Evolutionary conservation across 139 green algal species (phyloP).

Genomic region (Micractinium conductrix): DNA sequence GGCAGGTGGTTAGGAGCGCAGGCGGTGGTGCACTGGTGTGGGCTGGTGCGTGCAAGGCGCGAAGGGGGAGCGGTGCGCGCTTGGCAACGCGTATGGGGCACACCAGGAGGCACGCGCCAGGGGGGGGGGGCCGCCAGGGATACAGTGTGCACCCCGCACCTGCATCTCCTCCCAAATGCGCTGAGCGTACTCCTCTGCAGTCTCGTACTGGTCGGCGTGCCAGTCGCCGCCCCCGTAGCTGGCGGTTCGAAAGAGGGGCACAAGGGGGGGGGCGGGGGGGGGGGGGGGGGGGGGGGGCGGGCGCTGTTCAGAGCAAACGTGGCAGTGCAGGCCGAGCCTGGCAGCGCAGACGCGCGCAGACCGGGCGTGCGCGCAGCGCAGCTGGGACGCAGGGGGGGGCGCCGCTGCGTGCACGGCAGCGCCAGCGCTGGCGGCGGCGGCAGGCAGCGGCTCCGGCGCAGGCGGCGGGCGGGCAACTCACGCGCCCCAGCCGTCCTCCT

Average conservation of each 20-base stretch:
- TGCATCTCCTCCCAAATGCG: conserved; percentile 66
- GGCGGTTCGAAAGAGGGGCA: neutral
- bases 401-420: neutral
- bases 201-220: conserved; percentile 47
- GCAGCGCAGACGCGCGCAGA: neutral
- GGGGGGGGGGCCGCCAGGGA: too few relatives aligned
- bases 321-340: too few relatives aligned
- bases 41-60: too few relatives aligned
- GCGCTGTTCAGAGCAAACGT: neutral
- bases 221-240: conserved; percentile 15
- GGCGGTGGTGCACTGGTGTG: too few relatives aligned
- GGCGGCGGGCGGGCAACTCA: conserved; percentile 5
- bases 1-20: too few relatives aligned
- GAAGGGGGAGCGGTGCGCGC: too few relatives aligned
- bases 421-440: too few relatives aligned
- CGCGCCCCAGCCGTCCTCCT: conserved; percentile 27
- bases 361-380: neutral
- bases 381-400: neutral
- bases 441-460: too few relatives aligned
- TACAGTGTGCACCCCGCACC: too few relatives aligned
- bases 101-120: too few relatives aligned
- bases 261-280: too few relatives aligned
- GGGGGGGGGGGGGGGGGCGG: neutral
- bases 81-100: too few relatives aligned
- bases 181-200: conserved; percentile 53